Conservation (phyloP, 495 filamentous ascomycete species). For the Daldinia childiae region DNA sequence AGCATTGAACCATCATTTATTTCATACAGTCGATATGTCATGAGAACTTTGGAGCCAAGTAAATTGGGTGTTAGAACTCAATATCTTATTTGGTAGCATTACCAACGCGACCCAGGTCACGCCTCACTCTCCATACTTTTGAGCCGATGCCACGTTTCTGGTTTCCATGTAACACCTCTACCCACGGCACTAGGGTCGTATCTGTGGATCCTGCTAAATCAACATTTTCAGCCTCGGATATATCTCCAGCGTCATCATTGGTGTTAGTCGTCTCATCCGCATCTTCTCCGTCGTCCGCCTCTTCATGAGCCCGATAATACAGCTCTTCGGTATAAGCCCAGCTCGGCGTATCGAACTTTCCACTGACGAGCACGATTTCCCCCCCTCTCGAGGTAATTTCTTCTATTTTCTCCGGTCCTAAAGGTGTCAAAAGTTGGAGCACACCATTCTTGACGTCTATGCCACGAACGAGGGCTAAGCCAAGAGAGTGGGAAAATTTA, state of each 20-base stretch:
- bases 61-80: background rate
- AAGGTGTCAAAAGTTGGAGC: slow-evolving; percentile 64
- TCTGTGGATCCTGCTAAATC: slow-evolving; percentile 22
- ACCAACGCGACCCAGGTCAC: slow-evolving; percentile 57
- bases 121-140: slow-evolving; percentile 64
- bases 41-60: background rate
- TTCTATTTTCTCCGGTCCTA: slow-evolving; percentile 47
- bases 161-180: slow-evolving; percentile 59
- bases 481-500: slow-evolving; percentile 54
- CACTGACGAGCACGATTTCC: slow-evolving; percentile 63
- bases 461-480: slow-evolving; percentile 64
- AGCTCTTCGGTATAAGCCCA: slow-evolving; percentile 68
- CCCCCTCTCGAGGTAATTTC: slow-evolving; percentile 43
- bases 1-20: background rate
- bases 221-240: slow-evolving; percentile 10
- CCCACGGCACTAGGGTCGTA: slow-evolving; percentile 56
- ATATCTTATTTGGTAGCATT: slow-evolving; percentile 24
- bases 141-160: slow-evolving; percentile 60
- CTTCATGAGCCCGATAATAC: slow-evolving; percentile 39
- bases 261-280: slow-evolving; percentile 35
- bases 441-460: slow-evolving; percentile 56
- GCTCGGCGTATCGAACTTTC: slow-evolving; percentile 65
- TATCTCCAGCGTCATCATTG: slow-evolving; percentile 28
- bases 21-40: background rate
- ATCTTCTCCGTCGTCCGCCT: slow-evolving; percentile 32